A percentile compares a stretch with the other conserved stretches of the same genome.
phyloP scores from a whole-genome alignment of 257 asterid genomes.

The Plantago ovata region DNA sequence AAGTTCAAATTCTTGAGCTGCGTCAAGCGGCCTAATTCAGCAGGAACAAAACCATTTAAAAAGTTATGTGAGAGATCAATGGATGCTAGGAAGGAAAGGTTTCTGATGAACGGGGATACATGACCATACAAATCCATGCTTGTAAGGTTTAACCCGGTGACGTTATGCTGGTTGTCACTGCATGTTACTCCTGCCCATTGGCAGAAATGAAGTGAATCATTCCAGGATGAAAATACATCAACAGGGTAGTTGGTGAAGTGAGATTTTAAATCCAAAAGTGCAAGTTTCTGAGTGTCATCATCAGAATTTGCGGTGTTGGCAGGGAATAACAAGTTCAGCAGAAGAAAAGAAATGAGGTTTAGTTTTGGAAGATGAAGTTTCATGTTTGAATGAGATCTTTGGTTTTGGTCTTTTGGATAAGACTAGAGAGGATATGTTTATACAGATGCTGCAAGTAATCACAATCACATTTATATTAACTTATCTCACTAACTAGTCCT shows the following conservation, averaged over 20 bases:
- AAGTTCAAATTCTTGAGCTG: slow-evolving; percentile 13
- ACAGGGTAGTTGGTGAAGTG: not conserved
- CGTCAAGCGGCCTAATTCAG: slow-evolving; percentile 8
- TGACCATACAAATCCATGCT: slow-evolving; percentile 9
- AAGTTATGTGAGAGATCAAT: slow-evolving; percentile 3
- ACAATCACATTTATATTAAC: too few relatives aligned
- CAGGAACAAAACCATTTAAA: slow-evolving; percentile 3
- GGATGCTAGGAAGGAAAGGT: slow-evolving; percentile 6
- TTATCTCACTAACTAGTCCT: too few relatives aligned
- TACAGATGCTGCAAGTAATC: too few relatives aligned
- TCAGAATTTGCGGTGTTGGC: not conserved
- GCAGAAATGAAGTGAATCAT: slow-evolving; percentile 8
- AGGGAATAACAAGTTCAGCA: not conserved
- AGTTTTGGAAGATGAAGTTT: not conserved
- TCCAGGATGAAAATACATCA: slow-evolving; percentile 4
- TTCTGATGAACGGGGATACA: slow-evolving; percentile 7
- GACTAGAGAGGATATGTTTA: too few relatives aligned
- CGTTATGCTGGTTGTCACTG: not conserved
- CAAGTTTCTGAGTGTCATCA: slow-evolving; percentile 5
- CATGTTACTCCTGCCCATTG: slow-evolving; percentile 4
- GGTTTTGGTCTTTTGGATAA: too few relatives aligned
- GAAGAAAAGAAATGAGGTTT: not conserved
- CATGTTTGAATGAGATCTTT: too few relatives aligned
- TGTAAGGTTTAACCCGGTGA: not conserved
- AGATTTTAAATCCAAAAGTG: slow-evolving; percentile 5